Percentiles rank a stretch among this genome's conserved stretches.
Evolutionary conservation across 805 yeast species (phyloP).

Genomic region (Starmerella bacillaris): DNA sequence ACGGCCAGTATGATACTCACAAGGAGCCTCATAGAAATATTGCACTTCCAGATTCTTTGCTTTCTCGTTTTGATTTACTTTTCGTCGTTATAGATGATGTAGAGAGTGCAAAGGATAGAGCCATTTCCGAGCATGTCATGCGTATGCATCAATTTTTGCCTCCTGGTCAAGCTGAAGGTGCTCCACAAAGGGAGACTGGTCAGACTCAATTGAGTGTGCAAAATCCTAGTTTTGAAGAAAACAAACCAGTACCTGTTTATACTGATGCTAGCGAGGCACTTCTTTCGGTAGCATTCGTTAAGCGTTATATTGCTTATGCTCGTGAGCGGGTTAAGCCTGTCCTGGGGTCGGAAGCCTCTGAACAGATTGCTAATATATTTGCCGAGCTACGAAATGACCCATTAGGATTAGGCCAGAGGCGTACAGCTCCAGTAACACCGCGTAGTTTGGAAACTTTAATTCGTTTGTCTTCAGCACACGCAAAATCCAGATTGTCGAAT

Average conservation of each 20-base stretch:
- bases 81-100: constrained; percentile 95
- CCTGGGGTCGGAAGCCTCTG: constrained; percentile 58
- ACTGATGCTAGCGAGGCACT: constrained; percentile 30
- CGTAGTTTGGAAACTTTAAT: constrained; percentile 91
- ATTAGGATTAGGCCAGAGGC: constrained; percentile 25
- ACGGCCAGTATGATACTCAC: constrained; percentile 89
- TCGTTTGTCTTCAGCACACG: constrained; percentile 91
- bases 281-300: constrained; percentile 65
- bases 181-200: constrained; percentile 68
- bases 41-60: constrained; percentile 86
- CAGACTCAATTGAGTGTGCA: constrained; percentile 69
- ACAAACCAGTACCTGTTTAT: constrained; percentile 32
- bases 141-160: constrained; percentile 83
- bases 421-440: constrained; percentile 92
- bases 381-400: constrained; percentile 68
- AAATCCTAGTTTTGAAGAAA: constrained; percentile 26
- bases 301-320: constrained; percentile 86
- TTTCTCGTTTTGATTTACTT: constrained; percentile 89
- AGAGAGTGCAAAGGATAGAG: constrained; percentile 63
- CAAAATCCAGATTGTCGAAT: constrained; percentile 75
- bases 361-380: constrained; percentile 63
- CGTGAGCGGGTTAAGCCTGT: constrained; percentile 73
- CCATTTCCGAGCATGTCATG: constrained; percentile 83
- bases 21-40: constrained; percentile 93
- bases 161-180: constrained; percentile 79